Evolutionary conservation across 345 rosid genomes (phyloP).

Genomic region (Citrus reticulata): DNA sequence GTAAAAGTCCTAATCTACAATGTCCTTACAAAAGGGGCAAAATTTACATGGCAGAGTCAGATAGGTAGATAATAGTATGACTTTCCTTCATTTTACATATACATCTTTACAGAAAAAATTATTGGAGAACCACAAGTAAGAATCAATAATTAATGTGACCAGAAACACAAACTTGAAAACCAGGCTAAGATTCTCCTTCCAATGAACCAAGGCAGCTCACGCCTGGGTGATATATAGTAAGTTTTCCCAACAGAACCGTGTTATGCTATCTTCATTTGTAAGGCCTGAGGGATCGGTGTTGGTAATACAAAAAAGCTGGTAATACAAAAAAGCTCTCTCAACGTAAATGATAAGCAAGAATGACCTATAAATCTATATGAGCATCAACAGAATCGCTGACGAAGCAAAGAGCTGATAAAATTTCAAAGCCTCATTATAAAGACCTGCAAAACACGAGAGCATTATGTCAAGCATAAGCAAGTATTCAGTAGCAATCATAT

Average conservation of each 20-base stretch:
- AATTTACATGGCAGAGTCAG: constrained; percentile 20
- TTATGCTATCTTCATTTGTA: constrained; percentile 13
- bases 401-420: constrained; percentile 28
- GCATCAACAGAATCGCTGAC: constrained; percentile 30
- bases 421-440: constrained; percentile 29
- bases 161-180: constrained; percentile 13
- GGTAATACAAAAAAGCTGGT: neutral
- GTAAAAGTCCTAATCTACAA: neutral
- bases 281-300: neutral
- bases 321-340: neutral
- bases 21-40: neutral
- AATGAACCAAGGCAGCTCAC: neutral
- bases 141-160: constrained; percentile 39
- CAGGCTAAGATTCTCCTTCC: constrained; percentile 13
- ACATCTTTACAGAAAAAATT: constrained; percentile 34
- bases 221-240: neutral
- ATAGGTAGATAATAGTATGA: constrained; percentile 12
- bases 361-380: constrained; percentile 21
- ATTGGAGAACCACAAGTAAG: constrained; percentile 34
- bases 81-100: constrained; percentile 7
- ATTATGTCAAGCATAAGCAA: neutral
- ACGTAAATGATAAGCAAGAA: neutral
- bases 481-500: neutral
- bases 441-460: constrained; percentile 38
- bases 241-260: neutral